These are phyloP conservation scores for Cornus controversa DNA, from an alignment of 148 eudicot species.

Conservation along the genomic window DNA sequence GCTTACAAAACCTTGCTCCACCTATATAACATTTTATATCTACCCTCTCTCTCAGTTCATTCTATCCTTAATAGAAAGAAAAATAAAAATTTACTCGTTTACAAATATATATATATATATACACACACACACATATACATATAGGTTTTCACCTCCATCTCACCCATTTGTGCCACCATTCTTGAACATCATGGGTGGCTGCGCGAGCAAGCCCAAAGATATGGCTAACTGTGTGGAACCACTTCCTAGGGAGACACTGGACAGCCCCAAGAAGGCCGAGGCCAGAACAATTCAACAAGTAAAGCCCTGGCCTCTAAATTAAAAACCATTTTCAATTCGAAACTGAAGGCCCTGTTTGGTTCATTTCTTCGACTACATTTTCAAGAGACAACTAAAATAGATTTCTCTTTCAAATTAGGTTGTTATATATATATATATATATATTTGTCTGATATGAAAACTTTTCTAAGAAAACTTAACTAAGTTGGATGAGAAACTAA, in stretches of 20 bases:
- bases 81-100: not conserved
- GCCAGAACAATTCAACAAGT: slow-evolving; percentile 36
- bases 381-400: too few relatives aligned
- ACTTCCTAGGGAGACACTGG: slow-evolving; percentile 33
- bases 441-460: too few relatives aligned
- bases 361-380: too few relatives aligned
- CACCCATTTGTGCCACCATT: slow-evolving; percentile 28
- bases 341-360: too few relatives aligned
- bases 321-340: too few relatives aligned
- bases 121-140: too few relatives aligned
- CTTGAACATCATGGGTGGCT: slow-evolving; percentile 64
- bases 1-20: not conserved
- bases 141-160: too few relatives aligned
- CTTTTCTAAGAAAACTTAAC: too few relatives aligned
- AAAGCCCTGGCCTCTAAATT: not conserved
- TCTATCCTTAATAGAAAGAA: not conserved
- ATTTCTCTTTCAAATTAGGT: too few relatives aligned
- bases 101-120: not conserved
- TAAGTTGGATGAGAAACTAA: too few relatives aligned
- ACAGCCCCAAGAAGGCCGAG: slow-evolving; percentile 25
- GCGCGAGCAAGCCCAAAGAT: slow-evolving; percentile 80
- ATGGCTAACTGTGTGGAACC: slow-evolving; percentile 30
- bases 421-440: too few relatives aligned
- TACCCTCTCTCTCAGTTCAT: not conserved
- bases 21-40: not conserved